Conservation (phyloP, 2,329 filamentous ascomycete genomes). For the Cladophialophora exuberans region DNA sequence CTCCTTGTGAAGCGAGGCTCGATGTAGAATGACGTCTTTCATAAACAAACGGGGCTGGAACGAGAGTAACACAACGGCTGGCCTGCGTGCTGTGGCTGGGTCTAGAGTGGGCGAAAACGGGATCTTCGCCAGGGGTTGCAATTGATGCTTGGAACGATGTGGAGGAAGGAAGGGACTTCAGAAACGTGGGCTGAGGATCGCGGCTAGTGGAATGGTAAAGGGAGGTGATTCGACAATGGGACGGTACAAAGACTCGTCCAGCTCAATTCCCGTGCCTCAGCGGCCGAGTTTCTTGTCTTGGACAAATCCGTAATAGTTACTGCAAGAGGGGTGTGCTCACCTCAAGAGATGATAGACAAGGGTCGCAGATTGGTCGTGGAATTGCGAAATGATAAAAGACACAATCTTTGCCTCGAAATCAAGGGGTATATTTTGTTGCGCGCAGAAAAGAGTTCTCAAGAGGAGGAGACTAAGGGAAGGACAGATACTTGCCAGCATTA, state of each 20-base stretch:
- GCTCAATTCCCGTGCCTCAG: no score
- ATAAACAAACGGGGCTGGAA: background rate
- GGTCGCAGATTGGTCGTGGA: background rate
- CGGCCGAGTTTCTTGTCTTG: no score
- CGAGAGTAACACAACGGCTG: background rate
- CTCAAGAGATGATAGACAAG: background rate
- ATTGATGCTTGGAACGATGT: background rate
- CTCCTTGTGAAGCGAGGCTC: background rate
- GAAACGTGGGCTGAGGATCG: no score
- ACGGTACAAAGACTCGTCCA: background rate
- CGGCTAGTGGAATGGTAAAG: no score
- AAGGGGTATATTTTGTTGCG: no score
- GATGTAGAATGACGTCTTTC: slow-evolving; percentile 1
- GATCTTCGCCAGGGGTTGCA: background rate
- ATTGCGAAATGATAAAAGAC: background rate
- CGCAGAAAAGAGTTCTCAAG: background rate
- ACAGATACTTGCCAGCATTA: background rate
- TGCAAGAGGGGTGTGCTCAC: background rate
- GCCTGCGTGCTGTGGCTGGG: background rate
- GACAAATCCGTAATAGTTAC: background rate
- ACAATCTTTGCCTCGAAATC: background rate
- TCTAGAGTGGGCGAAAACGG: background rate
- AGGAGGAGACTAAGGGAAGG: background rate
- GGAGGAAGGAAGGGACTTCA: no score
- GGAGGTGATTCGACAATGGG: background rate